Base-by-base conservation (phyloP, 805 yeast species). In the Candida railenensis region DNA sequence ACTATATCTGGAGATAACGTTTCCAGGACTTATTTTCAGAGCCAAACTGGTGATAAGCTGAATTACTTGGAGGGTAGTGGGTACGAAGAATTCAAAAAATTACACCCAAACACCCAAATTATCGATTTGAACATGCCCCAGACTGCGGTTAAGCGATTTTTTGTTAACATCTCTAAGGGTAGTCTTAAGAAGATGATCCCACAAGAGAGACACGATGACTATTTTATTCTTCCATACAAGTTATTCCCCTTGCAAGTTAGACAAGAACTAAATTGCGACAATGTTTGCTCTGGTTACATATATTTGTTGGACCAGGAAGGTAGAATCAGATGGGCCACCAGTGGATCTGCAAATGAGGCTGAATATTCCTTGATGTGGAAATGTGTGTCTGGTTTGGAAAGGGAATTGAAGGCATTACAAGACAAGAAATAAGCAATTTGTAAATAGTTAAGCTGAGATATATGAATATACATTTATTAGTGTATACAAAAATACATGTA, bases 251-350 rank as follows among this genome's bases (percentile, higher is more conserved):
- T 77, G 47, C 80, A 74, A 16, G 65, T 80, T 4, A 79, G 87
- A 54, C 82, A 82, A 45, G 63, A 76, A 21, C 64, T 92, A 32
- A 69, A 78, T 42, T 79, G 90, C 53, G 83, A 82, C 46, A 92
- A 92, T 60, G 76, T 80, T 19, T 87, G 85, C 55, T 81, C 95
- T 2, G 98, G 98, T 0, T 90, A 88, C 59, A 71, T 90, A 9
- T 85, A 89, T 53, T 69, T 92, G 3, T 76, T 94, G 32, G 99
- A 94, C 59, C 73, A 72, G 14, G 71, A 81, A 12, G 84, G 85
- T 43, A 83, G 78, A 56, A 85, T 94, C 45, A 74, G 98, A 55
- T 92, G 98, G 98, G 90, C 89, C 20, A 87, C 89, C 3, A 81
- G 95, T 54, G 99, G 98, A 2, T 79, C 77, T 34, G 85, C 96